phyloP scores from a whole-genome alignment of 2,329 filamentous ascomycete genomes.

The Celoporthe dispersa region DNA sequence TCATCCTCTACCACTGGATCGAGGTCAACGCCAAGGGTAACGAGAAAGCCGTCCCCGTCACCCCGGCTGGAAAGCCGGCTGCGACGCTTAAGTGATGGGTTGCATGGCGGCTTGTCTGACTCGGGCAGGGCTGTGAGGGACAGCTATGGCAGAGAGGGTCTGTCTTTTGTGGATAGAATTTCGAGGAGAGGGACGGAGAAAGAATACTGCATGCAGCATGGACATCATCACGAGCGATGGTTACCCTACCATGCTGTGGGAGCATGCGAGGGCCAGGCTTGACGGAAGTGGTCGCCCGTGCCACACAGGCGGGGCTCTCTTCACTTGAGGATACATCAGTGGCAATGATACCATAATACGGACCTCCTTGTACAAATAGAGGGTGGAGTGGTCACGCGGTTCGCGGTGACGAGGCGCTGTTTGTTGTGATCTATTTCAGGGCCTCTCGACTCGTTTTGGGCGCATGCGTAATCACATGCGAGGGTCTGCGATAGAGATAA shows the following conservation, averaged over 20 bases:
- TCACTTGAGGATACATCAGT: background rate
- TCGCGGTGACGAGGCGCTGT: background rate
- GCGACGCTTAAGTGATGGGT: slow-evolving; percentile 22
- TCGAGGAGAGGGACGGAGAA: background rate
- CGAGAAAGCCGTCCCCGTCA: slow-evolving; percentile 34
- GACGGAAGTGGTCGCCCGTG: background rate
- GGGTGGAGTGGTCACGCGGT: background rate
- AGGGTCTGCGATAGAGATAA: background rate
- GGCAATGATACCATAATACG: slow-evolving; percentile 23
- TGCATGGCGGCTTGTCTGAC: background rate
- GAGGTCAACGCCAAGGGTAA: slow-evolving; percentile 77
- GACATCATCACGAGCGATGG: background rate
- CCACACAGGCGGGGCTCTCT: background rate
- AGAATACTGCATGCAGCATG: background rate
- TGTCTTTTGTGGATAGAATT: background rate
- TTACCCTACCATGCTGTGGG: background rate
- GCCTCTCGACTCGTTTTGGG: background rate
- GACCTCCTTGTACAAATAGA: background rate
- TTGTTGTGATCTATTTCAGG: background rate
- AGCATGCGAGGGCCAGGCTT: background rate
- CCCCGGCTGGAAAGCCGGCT: slow-evolving; percentile 30
- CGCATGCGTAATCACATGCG: slow-evolving; percentile 14
- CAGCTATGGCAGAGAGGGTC: background rate
- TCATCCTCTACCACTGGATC: slow-evolving; percentile 94
- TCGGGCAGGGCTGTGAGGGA: background rate